Base-by-base conservation (phyloP, 345 rosid genomes). In the Lepidium didymum region DNA sequence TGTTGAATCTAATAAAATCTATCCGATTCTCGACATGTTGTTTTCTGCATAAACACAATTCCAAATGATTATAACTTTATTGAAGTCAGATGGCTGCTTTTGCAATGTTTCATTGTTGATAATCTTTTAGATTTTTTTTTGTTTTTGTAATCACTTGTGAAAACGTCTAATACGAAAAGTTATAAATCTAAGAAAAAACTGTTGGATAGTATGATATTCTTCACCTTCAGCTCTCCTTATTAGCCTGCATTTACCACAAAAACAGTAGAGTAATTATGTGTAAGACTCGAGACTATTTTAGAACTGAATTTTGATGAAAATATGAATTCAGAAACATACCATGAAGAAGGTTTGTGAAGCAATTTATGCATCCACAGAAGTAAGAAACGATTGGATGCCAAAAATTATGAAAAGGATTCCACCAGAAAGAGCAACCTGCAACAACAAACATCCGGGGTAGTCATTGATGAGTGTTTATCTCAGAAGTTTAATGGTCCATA, bases 331-430 rank as follows among this genome's bases (percentile, higher is more conserved):
- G n/a, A 33, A 13, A 1, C 3, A 15, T 62, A 71, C 75, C 75
- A 23, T 7, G 11, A 38, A 61, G 7, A 62, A 50, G 47, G 65
- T 37, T 11, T 27, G 12, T 8, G 19, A 25, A 36, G 37, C 18
- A 49, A 79, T 40, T 81, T 47, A 79, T 25, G 79, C 61, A 27
- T 83, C 73, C 2, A 78, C 81, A 8, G 88, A 29, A 34, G 97
- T 61, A 8, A 94, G 97, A 82, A 85, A 85, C 53, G 99, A 94
- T 37, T 91, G 97, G 65, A 94, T 76, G 42, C 99, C 97, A 56
- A 94, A 94, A 55, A 87, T 73, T 38, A 94, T 76, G 81, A 94
- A 91, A 66, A 94, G 96, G 62, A 89, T 73, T 69, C 99, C 99
- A 54, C 99, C 95, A 3, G 89, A 85, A 37, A 94, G 80, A 34